These are phyloP conservation scores for Fusarium metavorans DNA, from an alignment of 2,329 filamentous ascomycete species.

Conservation along the genomic window DNA sequence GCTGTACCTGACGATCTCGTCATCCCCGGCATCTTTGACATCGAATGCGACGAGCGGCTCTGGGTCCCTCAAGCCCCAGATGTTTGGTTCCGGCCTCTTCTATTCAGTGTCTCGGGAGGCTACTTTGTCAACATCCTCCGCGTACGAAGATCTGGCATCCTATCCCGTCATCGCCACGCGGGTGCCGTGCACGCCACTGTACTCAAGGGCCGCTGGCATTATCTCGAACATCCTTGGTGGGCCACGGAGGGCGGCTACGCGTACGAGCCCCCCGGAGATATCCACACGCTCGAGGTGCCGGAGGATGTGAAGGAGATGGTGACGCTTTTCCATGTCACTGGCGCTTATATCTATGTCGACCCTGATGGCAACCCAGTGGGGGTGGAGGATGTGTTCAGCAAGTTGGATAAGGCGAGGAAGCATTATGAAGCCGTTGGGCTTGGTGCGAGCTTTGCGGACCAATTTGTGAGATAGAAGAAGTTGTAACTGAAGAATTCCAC, in stretches of 20 bases:
- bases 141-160: slow-evolving; percentile 44
- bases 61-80: neutral
- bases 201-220: slow-evolving; percentile 50
- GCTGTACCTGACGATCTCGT: neutral
- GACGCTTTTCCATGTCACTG: neutral
- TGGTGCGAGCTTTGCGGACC: neutral
- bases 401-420: neutral
- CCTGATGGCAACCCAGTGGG: neutral
- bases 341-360: neutral
- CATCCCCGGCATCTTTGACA: neutral
- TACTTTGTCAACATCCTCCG: neutral
- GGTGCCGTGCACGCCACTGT: slow-evolving; percentile 50
- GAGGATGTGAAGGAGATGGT: neutral
- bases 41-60: neutral
- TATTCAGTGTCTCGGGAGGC: neutral
- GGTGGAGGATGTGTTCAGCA: neutral
- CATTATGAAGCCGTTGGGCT: neutral
- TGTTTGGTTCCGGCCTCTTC: neutral
- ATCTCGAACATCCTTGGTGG: slow-evolving; percentile 53
- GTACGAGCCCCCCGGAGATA: slow-evolving; percentile 51
- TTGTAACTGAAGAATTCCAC: neutral
- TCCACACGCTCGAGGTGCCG: slow-evolving; percentile 41
- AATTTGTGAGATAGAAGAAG: neutral
- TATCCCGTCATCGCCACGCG: slow-evolving; percentile 50
- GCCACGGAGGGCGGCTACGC: slow-evolving; percentile 50